Conservation (phyloP, 805 yeast species). For the Pichia thaimueangensis region DNA sequence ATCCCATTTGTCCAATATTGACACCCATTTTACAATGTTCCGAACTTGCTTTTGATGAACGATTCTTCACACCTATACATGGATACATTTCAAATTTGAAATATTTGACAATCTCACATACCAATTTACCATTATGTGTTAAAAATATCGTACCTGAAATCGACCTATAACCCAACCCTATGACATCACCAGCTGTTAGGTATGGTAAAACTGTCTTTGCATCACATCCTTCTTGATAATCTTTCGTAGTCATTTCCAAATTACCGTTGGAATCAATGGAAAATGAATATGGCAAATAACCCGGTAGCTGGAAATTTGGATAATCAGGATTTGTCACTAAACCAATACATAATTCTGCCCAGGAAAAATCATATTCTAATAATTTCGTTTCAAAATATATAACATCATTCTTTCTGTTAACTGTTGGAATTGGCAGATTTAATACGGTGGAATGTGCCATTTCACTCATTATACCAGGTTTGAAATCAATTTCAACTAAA, state of each 20-base stretch:
- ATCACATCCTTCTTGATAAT: not conserved
- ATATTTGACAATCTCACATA: conserved; percentile 44
- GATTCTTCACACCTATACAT: conserved; percentile 44
- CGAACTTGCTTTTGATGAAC: conserved; percentile 22
- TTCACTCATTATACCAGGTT: conserved; percentile 15
- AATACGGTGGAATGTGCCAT: conserved; percentile 19
- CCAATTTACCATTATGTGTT: conserved; percentile 50
- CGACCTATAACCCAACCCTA: conserved; percentile 49
- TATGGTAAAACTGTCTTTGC: conserved; percentile 45
- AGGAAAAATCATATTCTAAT: conserved; percentile 34
- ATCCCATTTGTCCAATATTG: conserved; percentile 84
- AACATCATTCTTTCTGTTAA: conserved; percentile 38
- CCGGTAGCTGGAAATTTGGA: conserved; percentile 72
- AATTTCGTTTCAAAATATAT: conserved; percentile 64
- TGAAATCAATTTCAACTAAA: conserved; percentile 27
- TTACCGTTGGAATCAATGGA: conserved; percentile 72
- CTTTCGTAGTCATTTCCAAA: conserved; percentile 37
- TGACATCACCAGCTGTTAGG: conserved; percentile 44
- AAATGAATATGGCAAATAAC: conserved; percentile 60
- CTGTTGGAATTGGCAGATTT: conserved; percentile 31
- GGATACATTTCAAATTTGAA: conserved; percentile 46
- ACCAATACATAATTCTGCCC: conserved; percentile 57
- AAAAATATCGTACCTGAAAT: conserved; percentile 44
- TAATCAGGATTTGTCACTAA: conserved; percentile 59
- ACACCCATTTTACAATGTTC: conserved; percentile 45